These are phyloP conservation scores for Akebia trifoliata DNA, from an alignment of 164 flowering plant species.

Conservation along the genomic window DNA sequence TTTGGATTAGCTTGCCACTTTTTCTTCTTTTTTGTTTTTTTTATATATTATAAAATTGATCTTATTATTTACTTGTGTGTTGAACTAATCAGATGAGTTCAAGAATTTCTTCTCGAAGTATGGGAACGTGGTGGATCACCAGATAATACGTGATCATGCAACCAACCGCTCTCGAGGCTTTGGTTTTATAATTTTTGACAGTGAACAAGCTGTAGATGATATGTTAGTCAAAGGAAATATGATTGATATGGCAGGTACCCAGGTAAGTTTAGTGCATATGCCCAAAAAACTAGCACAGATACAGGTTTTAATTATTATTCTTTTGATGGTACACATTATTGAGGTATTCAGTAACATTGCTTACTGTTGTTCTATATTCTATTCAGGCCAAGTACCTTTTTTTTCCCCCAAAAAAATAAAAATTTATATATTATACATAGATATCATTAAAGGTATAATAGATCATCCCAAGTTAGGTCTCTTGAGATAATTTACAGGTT, in stretches of 20 bases:
- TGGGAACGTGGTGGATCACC: constrained; percentile 78
- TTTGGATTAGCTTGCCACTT: too few species aligned
- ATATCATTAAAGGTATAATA: too few species aligned
- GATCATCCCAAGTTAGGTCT: constrained; percentile 18
- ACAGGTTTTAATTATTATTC: background rate
- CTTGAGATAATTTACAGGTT: constrained; percentile 22
- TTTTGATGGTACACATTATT: too few species aligned
- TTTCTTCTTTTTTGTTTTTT: background rate
- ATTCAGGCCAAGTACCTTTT: too few species aligned
- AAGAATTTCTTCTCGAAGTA: constrained; percentile 73
- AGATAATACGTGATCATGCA: constrained; percentile 81
- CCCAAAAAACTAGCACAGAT: constrained; percentile 5
- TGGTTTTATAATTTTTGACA: constrained; percentile 84
- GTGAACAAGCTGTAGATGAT: constrained; percentile 76
- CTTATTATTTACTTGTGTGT: constrained; percentile 1
- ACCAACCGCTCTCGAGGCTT: constrained; percentile 90
- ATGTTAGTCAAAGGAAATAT: constrained; percentile 71
- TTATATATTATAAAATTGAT: background rate
- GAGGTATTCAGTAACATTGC: too few species aligned
- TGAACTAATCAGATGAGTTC: constrained; percentile 56
- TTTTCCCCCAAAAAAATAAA: too few species aligned
- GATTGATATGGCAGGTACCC: constrained; percentile 80
- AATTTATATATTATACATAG: too few species aligned
- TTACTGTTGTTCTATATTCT: too few species aligned
- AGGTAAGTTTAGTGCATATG: constrained; percentile 54